These are phyloP conservation scores for Solanum corneliomulleri DNA, from an alignment of 257 asterid genomes.

Conservation along the genomic window DNA sequence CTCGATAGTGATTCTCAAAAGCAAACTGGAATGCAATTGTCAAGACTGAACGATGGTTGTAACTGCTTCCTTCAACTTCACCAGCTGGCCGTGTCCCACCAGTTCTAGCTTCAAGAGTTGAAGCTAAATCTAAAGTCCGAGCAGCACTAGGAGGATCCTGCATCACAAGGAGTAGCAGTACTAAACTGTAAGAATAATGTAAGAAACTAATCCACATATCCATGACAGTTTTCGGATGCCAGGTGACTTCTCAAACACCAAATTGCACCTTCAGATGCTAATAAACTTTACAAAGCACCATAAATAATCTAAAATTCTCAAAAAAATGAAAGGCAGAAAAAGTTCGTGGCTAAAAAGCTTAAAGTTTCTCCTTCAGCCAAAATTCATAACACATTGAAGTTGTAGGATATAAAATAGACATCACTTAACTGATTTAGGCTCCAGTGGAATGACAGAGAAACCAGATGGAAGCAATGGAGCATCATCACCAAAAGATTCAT, in stretches of 20 bases:
- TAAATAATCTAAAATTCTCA: background rate
- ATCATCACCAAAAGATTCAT: conserved; percentile 88
- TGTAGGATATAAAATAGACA: background rate
- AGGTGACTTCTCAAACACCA: background rate
- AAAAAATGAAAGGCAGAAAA: background rate
- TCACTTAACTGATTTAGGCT: conserved; percentile 68
- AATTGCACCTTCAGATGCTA: background rate
- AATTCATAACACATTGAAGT: background rate
- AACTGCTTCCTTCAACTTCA: conserved; percentile 37
- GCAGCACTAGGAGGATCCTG: conserved; percentile 52
- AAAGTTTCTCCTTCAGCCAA: background rate
- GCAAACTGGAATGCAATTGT: conserved; percentile 95
- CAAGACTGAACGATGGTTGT: conserved; percentile 65
- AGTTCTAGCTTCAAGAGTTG: conserved; percentile 70
- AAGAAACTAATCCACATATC: background rate
- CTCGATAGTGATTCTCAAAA: conserved; percentile 70
- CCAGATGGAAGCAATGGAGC: conserved; percentile 91
- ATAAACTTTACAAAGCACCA: background rate
- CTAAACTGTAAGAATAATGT: background rate
- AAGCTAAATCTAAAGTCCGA: conserved; percentile 78
- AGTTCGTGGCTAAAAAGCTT: background rate
- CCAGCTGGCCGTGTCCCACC: conserved; percentile 45
- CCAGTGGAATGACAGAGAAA: conserved; percentile 86
- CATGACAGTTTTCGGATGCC: background rate
- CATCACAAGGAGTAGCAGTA: background rate